Percentiles rank a stretch among this genome's conserved stretches.
Evolutionary conservation across 2,329 filamentous ascomycete genomes (phyloP).

Genomic region (Malbranchea cinnamomea): DNA sequence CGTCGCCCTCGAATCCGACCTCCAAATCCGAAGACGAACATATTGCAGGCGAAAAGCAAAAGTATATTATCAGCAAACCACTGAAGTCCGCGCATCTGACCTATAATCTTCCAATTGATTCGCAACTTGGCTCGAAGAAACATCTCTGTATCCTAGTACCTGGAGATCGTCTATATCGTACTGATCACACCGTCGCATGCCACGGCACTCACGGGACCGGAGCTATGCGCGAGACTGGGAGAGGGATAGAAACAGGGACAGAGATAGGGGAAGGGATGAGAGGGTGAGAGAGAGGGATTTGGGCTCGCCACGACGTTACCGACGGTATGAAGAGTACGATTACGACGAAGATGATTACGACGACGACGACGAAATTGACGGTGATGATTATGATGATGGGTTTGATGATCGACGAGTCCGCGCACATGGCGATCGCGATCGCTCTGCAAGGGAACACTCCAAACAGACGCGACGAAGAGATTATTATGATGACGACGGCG

Average conservation of each 20-base stretch:
- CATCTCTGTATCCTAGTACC: too few species aligned
- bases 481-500: slow-evolving; percentile 1
- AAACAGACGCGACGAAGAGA: slow-evolving; percentile 3
- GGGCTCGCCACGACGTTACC: not conserved
- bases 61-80: too few species aligned
- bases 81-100: too few species aligned
- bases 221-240: slow-evolving; percentile 8
- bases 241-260: slow-evolving; percentile 1
- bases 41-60: too few species aligned
- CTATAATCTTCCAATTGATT: too few species aligned
- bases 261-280: not conserved
- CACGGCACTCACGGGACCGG: slow-evolving; percentile 8
- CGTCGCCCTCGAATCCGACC: too few species aligned
- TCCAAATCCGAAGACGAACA: too few species aligned
- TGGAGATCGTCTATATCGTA: too few species aligned
- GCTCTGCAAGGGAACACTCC: slow-evolving; percentile 9
- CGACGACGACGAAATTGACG: slow-evolving; percentile 5
- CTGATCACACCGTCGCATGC: too few species aligned
- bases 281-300: not conserved
- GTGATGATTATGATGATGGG: slow-evolving; percentile 12
- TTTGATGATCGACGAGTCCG: slow-evolving; percentile 12
- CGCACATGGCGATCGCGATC: not conserved
- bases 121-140: too few species aligned
- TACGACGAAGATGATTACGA: slow-evolving; percentile 3
- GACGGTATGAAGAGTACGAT: slow-evolving; percentile 4